Evolutionary conservation across 1,284 basidiomycete genomes (phyloP).

Genomic region (Xerocomus amazonicus): DNA sequence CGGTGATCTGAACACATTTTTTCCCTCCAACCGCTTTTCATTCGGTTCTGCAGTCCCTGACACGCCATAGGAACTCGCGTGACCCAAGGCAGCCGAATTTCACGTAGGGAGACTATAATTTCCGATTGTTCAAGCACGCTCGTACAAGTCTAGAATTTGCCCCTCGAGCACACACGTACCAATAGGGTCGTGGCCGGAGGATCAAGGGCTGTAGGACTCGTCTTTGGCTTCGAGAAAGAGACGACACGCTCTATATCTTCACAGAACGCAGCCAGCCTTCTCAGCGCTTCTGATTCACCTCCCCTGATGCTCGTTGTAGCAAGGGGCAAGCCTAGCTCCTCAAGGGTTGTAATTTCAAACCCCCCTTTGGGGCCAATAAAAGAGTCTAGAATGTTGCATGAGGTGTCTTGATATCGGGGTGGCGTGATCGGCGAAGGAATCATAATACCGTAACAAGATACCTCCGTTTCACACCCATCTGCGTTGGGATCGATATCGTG

Average conservation of each 20-base stretch:
- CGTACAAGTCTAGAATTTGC: slow-evolving; percentile 1
- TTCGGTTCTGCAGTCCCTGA: slow-evolving; percentile 5
- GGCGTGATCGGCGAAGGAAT: slow-evolving; percentile 15
- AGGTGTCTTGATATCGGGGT: slow-evolving; percentile 2
- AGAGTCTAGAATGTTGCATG: slow-evolving; percentile 29
- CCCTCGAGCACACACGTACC: slow-evolving; percentile 15
- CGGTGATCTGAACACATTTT: slow-evolving; percentile 6
- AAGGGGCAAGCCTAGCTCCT: slow-evolving; percentile 40
- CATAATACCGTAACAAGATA: slow-evolving; percentile 17
- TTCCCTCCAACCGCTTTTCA: slow-evolving; percentile 3
- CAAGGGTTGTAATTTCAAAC: slow-evolving; percentile 45
- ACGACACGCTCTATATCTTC: slow-evolving; percentile 36
- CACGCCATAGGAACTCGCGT: slow-evolving; percentile 15
- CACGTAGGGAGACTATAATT: slow-evolving; percentile 20
- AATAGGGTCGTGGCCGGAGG: slow-evolving; percentile 14
- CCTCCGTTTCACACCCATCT: slow-evolving; percentile 15
- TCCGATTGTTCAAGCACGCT: slow-evolving; percentile 15
- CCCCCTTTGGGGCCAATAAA: slow-evolving; percentile 36
- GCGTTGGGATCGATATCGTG: slow-evolving; percentile 21
- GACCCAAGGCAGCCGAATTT: slow-evolving; percentile 14
- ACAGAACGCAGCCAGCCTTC: slow-evolving; percentile 38
- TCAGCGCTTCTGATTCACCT: slow-evolving; percentile 43
- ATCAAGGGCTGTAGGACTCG: slow-evolving; percentile 14
- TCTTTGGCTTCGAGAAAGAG: slow-evolving; percentile 42
- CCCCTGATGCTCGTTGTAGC: slow-evolving; percentile 43